Evolutionary conservation across 805 yeast species (phyloP).

Genomic region (Cyberlindnera veronae): DNA sequence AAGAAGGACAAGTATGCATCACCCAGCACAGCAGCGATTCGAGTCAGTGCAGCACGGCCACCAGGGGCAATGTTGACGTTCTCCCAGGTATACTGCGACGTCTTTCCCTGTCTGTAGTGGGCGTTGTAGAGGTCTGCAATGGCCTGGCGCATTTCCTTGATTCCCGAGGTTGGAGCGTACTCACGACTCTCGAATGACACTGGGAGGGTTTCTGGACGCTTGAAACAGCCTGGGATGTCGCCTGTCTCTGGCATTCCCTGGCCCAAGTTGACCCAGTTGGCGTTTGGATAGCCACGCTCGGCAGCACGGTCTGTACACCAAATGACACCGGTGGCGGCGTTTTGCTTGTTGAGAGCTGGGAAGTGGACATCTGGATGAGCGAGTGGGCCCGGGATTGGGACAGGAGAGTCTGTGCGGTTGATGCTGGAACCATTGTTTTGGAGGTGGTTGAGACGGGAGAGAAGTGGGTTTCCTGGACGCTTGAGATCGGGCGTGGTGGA

Average conservation of each 20-base stretch:
- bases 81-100: conserved; percentile 54
- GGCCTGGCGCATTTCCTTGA: conserved; percentile 50
- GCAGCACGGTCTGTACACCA: conserved; percentile 63
- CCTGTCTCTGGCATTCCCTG: conserved; percentile 68
- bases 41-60: conserved; percentile 58
- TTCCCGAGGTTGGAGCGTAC: conserved; percentile 59
- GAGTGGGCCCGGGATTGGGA: conserved; percentile 48
- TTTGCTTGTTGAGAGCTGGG: conserved; percentile 57
- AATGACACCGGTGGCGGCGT: conserved; percentile 59
- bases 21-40: conserved; percentile 57
- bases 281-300: conserved; percentile 48
- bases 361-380: conserved; percentile 42
- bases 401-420: conserved; percentile 36
- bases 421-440: conserved; percentile 2
- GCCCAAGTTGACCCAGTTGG: conserved; percentile 55
- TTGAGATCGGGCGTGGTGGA: not conserved
- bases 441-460: conserved; percentile 2
- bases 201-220: conserved; percentile 46
- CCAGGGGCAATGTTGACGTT: conserved; percentile 65
- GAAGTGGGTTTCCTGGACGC: conserved; percentile 9
- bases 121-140: conserved; percentile 56
- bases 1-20: conserved; percentile 59
- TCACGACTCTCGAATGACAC: conserved; percentile 48
- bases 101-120: conserved; percentile 45
- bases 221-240: conserved; percentile 54